Evolutionary conservation across 495 filamentous ascomycete species (phyloP).

Genomic region (Penicillium goetzii): DNA sequence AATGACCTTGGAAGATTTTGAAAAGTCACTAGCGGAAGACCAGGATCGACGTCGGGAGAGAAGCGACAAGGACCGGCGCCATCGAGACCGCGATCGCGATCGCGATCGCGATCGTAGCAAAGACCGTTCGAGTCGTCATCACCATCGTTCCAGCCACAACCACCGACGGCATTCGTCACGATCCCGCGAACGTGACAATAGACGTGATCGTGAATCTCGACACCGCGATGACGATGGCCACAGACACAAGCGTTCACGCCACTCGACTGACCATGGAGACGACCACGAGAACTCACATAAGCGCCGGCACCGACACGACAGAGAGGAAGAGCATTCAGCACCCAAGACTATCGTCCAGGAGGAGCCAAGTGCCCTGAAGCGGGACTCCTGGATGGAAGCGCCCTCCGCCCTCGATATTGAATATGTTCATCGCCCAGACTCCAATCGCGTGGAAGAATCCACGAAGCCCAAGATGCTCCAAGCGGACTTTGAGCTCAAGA

Average conservation of each 20-base stretch:
- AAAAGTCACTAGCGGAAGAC: constrained; percentile 52
- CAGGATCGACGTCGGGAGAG: constrained; percentile 41
- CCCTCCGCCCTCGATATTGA: constrained; percentile 82
- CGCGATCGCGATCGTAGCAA: constrained; percentile 42
- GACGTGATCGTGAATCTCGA: constrained; percentile 39
- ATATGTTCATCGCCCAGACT: constrained; percentile 71
- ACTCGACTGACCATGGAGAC: constrained; percentile 48
- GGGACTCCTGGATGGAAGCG: constrained; percentile 95
- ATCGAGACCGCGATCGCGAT: constrained; percentile 45
- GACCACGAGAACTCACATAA: constrained; percentile 43
- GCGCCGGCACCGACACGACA: constrained; percentile 39
- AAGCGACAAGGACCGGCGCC: constrained; percentile 41
- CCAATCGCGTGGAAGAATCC: constrained; percentile 41
- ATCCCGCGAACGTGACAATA: constrained; percentile 42
- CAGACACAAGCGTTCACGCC: constrained; percentile 59
- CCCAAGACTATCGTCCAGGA: constrained; percentile 39
- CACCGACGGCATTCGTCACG: constrained; percentile 52
- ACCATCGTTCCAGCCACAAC: constrained; percentile 44
- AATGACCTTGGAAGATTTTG: constrained; percentile 61
- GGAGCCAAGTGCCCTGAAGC: constrained; percentile 48
- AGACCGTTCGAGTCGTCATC: constrained; percentile 43
- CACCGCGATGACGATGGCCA: constrained; percentile 50
- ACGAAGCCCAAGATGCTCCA: constrained; percentile 55
- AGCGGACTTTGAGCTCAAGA: constrained; percentile 72
- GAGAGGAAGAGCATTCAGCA: constrained; percentile 29